Evolutionary conservation across 805 yeast genomes (phyloP).

Genomic region (Barnettozyma sucrosica): DNA sequence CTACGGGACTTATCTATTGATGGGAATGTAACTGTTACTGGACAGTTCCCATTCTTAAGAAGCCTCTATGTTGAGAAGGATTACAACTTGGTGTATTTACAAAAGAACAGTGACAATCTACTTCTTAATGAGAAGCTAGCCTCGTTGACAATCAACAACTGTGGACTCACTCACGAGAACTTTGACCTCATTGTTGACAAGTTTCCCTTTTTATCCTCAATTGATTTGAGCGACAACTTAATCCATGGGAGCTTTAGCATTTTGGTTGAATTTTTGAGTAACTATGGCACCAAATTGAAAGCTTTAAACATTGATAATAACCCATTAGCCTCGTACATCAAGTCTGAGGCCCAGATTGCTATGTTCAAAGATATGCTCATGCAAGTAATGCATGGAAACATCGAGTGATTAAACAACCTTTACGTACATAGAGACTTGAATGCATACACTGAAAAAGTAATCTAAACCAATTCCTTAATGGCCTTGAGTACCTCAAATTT

Average conservation of each 20-base stretch:
- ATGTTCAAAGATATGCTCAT: slow-evolving; percentile 8
- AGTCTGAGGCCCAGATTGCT: slow-evolving; percentile 4
- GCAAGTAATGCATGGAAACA: slow-evolving; percentile 4
- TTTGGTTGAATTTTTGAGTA: slow-evolving; percentile 5
- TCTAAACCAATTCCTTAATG: slow-evolving; percentile 9
- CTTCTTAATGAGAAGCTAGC: slow-evolving; percentile 2
- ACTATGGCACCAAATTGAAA: slow-evolving; percentile 2
- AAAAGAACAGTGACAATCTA: neutral
- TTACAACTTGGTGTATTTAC: neutral
- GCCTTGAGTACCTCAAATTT: slow-evolving; percentile 15
- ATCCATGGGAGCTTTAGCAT: slow-evolving; percentile 9
- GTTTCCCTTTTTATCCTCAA: slow-evolving; percentile 8
- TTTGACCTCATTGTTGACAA: slow-evolving; percentile 2
- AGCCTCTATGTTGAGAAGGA: slow-evolving; percentile 1
- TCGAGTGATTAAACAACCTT: neutral
- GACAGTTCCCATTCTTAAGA: slow-evolving; percentile 3
- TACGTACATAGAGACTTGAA: neutral
- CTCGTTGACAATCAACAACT: slow-evolving; percentile 2
- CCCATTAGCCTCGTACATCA: slow-evolving; percentile 9
- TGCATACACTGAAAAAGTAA: neutral
- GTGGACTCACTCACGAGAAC: slow-evolving; percentile 4
- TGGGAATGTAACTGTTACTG: slow-evolving; percentile 3
- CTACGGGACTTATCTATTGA: slow-evolving; percentile 7
- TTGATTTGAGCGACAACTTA: slow-evolving; percentile 8
- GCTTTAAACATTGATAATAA: slow-evolving; percentile 10